Evolutionary conservation across 768 basidiomycete species (phyloP), one percentile per base, ranked within the genome.

Genomic region (Chalciporus pseudorubinellus): DNA sequence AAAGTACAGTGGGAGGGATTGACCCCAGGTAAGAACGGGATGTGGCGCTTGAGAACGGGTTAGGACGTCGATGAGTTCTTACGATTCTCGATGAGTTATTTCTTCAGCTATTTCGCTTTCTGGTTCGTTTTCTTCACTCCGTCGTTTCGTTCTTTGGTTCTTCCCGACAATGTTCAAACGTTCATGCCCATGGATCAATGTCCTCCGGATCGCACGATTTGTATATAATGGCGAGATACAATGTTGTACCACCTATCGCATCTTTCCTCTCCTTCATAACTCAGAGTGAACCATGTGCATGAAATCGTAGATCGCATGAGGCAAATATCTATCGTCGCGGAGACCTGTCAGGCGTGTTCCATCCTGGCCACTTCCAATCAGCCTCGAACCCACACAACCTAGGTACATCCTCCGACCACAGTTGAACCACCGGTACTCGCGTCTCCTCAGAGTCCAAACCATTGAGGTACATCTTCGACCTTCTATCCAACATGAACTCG

Each of bases 11-110:
- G 85, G 64, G 69, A 76, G 49, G 86, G 86, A 7, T 65, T 88
- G 51, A 65, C 64, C 43, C 75, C 77, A 46, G 77, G 77, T 2
- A 77, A 72, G 58, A 74, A 78, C 29, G 85, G 85, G 8, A 72
- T 80, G 67, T 87, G 83, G 81, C 80, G 85, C 67, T 75, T 88
- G 62, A 85, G 66, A 46, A 70, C 52, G 40, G 63, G 18, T 1
- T 38, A 46, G 13, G 0, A 41, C 38, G 20, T 20, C 24, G 21
- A 46, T 55, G 24, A 16, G 24, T 28, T 33, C 21, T 24, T 41
- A 16, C 8, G 34, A n/a, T 36, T 36, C 34, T n/a, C 31, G 34
- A n/a, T 36, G 34, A 36, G 34, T 36, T 36, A 34, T 18, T 8
- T 26, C 11, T 11, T 39, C 20, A 14, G 12, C 22, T 22, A 22